Percentiles rank a stretch among this genome's conserved stretches.
Conservation (phyloP, 352 stramenopile species). For the Globisporangium acanthophoron region DNA sequence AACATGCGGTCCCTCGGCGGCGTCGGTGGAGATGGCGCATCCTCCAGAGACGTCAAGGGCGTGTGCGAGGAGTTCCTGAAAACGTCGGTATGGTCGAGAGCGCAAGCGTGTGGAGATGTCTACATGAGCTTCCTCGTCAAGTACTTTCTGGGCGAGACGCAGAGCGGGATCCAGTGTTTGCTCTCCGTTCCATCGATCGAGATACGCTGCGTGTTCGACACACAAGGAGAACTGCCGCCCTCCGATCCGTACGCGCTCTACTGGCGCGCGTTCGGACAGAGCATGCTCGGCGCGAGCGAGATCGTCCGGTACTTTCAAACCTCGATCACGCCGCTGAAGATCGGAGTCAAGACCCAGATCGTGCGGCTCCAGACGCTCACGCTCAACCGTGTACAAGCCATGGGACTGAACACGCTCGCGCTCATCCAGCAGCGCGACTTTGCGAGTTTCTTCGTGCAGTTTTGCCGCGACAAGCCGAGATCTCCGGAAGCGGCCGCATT, state of each 20-base stretch:
- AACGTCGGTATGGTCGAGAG: slow-evolving; percentile 42
- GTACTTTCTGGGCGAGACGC: slow-evolving; percentile 49
- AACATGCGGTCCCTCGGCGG: slow-evolving; percentile 27
- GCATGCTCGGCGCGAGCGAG: slow-evolving; percentile 56
- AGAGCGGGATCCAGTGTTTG: slow-evolving; percentile 39
- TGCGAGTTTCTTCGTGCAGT: slow-evolving; percentile 38
- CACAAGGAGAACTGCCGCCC: slow-evolving; percentile 3
- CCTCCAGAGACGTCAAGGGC: slow-evolving; percentile 15
- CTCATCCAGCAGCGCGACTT: slow-evolving; percentile 62
- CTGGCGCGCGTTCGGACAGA: slow-evolving; percentile 72
- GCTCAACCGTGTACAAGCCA: slow-evolving; percentile 42
- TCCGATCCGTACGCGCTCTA: slow-evolving; percentile 34
- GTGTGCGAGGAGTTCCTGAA: slow-evolving; percentile 63
- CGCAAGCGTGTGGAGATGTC: slow-evolving; percentile 47
- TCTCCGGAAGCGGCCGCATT: slow-evolving; percentile 32
- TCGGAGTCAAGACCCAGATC: slow-evolving; percentile 44
- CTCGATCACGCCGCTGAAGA: slow-evolving; percentile 42
- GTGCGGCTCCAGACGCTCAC: slow-evolving; percentile 45
- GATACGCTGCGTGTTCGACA: slow-evolving; percentile 58
- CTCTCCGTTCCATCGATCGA: slow-evolving; percentile 37
- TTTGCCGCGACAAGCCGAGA: slow-evolving; percentile 22
- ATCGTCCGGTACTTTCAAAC: slow-evolving; percentile 59
- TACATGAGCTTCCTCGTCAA: slow-evolving; percentile 78
- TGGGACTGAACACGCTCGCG: slow-evolving; percentile 42
- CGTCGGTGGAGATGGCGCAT: slow-evolving; percentile 3